These are phyloP conservation scores for Vitis riparia DNA, from an alignment of 164 flowering plant genomes.

Conservation along the genomic window DNA sequence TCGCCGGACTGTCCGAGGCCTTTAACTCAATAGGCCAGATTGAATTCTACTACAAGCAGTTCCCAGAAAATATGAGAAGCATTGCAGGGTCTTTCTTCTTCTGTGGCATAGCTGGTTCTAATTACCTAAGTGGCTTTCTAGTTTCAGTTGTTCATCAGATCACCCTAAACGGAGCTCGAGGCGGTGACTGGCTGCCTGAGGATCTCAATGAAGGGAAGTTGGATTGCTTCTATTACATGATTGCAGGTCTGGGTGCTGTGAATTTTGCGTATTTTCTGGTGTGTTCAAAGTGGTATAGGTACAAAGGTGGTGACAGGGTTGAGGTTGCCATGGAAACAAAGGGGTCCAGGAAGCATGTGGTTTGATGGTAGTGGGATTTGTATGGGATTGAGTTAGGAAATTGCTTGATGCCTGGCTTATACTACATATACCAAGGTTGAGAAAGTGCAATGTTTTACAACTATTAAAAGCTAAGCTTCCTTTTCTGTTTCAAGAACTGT, in stretches of 20 bases:
- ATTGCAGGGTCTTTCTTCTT: conserved; percentile 20
- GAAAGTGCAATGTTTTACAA: too few species aligned
- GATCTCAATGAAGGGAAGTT: conserved; percentile 29
- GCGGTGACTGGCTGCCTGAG: conserved; percentile 31
- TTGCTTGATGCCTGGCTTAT: too few species aligned
- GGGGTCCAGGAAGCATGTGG: too few species aligned
- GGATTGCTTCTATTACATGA: conserved; percentile 45
- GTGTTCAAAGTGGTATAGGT: conserved; percentile 43
- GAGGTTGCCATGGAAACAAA: conserved; percentile 12
- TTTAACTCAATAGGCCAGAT: conserved; percentile 30
- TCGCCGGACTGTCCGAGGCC: conserved; percentile 27
- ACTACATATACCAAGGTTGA: too few species aligned
- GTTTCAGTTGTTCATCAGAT: conserved; percentile 21
- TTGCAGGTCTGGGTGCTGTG: conserved; percentile 30
- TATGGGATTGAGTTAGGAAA: too few species aligned
- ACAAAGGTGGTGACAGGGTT: conserved; percentile 29
- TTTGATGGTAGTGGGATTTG: too few species aligned
- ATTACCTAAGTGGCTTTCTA: conserved; percentile 14
- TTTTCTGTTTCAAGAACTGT: too few species aligned
- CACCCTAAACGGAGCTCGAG: conserved; percentile 3
- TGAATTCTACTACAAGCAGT: conserved; percentile 38
- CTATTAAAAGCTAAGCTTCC: too few species aligned
- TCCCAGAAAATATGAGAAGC: conserved; percentile 31
- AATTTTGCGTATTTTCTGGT: conserved; percentile 45
- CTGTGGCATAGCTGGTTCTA: conserved; percentile 16